Evolutionary conservation across 2,329 filamentous ascomycete genomes (phyloP).

Genomic region (Curvularia lunata): DNA sequence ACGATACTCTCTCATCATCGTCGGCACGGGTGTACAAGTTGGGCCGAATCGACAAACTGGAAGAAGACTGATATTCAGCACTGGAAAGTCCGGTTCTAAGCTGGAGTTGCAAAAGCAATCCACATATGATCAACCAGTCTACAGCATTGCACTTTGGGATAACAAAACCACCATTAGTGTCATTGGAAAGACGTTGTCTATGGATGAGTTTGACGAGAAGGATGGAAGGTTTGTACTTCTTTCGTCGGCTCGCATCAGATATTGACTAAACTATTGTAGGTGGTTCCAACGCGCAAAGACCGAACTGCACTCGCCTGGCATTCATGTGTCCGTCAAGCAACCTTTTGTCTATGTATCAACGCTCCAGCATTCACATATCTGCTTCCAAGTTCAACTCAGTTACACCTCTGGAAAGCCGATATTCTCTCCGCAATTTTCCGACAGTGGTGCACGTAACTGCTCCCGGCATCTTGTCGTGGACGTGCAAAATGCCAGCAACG

Average conservation of each 20-base stretch:
- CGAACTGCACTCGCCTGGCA: conserved; percentile 56
- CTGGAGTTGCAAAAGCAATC: conserved; percentile 56
- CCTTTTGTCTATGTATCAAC: conserved; percentile 63
- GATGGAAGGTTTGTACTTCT: conserved; percentile 25
- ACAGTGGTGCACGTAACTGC: conserved; percentile 37
- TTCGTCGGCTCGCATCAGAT: neutral
- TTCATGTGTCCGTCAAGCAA: conserved; percentile 56
- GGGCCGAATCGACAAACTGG: conserved; percentile 31
- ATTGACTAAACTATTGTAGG: conserved; percentile 26
- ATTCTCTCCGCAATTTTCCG: conserved; percentile 39
- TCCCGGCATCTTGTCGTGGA: conserved; percentile 36
- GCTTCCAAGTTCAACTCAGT: conserved; percentile 48
- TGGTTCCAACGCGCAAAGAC: conserved; percentile 51
- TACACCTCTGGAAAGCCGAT: neutral
- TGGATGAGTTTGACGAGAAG: conserved; percentile 39
- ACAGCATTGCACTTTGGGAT: conserved; percentile 39
- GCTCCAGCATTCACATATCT: conserved; percentile 59
- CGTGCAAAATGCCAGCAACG: conserved; percentile 3
- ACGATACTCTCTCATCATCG: conserved; percentile 67
- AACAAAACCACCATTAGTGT: conserved; percentile 34
- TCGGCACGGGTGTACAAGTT: conserved; percentile 55
- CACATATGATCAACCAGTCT: conserved; percentile 39
- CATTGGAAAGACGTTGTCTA: conserved; percentile 33
- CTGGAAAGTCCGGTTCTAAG: conserved; percentile 52
- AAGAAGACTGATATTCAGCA: conserved; percentile 40